phyloP scores from a whole-genome alignment of 2,329 filamentous ascomycete genomes.

The Pseudogymnoascus sp. region DNA sequence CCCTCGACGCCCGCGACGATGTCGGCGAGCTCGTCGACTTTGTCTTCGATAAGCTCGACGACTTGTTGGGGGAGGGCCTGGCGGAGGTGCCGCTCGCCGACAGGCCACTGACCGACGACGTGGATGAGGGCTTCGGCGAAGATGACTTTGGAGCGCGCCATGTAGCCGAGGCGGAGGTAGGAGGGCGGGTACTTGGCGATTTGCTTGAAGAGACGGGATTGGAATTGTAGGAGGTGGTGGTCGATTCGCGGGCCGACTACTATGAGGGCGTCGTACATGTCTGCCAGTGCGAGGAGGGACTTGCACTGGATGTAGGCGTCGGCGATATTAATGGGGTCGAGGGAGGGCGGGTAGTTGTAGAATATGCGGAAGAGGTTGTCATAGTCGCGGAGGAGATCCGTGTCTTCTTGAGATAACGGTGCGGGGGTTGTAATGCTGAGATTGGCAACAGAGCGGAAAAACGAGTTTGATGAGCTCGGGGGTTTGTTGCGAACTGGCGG shows the following conservation, averaged over 20 bases:
- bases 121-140: slow-evolving; percentile 86
- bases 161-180: slow-evolving; percentile 82
- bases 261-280: slow-evolving; percentile 84
- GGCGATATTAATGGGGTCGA: slow-evolving; percentile 83
- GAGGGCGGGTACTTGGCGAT: slow-evolving; percentile 93
- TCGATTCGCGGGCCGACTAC: slow-evolving; percentile 87
- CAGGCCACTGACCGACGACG: slow-evolving; percentile 89
- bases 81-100: slow-evolving; percentile 68
- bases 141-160: slow-evolving; percentile 74
- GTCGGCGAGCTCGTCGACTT: slow-evolving; percentile 85
- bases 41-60: slow-evolving; percentile 87
- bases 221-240: slow-evolving; percentile 88
- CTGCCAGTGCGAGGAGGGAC: slow-evolving; percentile 76
- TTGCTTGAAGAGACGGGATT: slow-evolving; percentile 86
- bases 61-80: slow-evolving; percentile 66
- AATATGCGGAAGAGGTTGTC: slow-evolving; percentile 93
- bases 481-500: slow-evolving; percentile 56
- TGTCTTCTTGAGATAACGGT: slow-evolving; percentile 49
- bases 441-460: slow-evolving; percentile 84
- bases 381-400: slow-evolving; percentile 82
- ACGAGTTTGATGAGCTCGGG: slow-evolving; percentile 54
- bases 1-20: slow-evolving; percentile 71
- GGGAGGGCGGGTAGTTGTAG: slow-evolving; percentile 79
- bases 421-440: slow-evolving; percentile 43
- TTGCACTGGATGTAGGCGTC: slow-evolving; percentile 93